Evolutionary conservation across 2,329 filamentous ascomycete genomes (phyloP), one percentile per base, ranked within the genome.

Genomic region (Cercospora nicotianae): DNA sequence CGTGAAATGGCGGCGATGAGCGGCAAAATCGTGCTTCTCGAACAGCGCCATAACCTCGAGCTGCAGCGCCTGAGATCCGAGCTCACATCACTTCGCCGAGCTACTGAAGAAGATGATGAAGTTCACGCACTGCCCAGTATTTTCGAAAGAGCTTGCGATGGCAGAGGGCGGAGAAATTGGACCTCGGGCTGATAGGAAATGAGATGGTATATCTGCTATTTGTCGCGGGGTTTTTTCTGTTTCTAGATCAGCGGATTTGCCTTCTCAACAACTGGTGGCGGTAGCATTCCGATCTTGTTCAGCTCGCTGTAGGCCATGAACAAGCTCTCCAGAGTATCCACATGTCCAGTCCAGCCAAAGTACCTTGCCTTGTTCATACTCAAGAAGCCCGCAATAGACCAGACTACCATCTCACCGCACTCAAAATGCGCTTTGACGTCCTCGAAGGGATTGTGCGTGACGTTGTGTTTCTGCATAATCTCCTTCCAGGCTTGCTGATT

Each of bases 401-500:
- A 72, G 65, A 84, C 67, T 36, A 79, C 75, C 28, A 76, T 76
- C 71, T 85, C 83, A 3, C 81, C 77, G 67, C 86, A 83, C 2
- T 78, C 77, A 63, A 85, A 85, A 42, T 83, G 78, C 2, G 80
- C 79, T 36, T 83, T 81, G 16, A 82, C 74, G 51, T 84, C 81
- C 63, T 79, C 78, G 33, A 85, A 79, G 18, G 80, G 79, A 65
- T 80, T 79, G 36, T 79, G 72, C 4, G 76, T 75, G 10, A 86
- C 72, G 2, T 77, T 74, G 67, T 86, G 75, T 71, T 80, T 75
- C 62, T 77, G 68, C 42, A 80, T 79, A 5, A 86, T 74, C 67
- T 82, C 79, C 45, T 76, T 75, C 84, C 84, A 86, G 1, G 82
- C 80, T 20, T 79, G 71, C 51, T 80, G 74, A 3, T 85, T 83